These are phyloP conservation scores for Rhododendron henanense DNA, from an alignment of 148 eudicot species.

Conservation along the genomic window DNA sequence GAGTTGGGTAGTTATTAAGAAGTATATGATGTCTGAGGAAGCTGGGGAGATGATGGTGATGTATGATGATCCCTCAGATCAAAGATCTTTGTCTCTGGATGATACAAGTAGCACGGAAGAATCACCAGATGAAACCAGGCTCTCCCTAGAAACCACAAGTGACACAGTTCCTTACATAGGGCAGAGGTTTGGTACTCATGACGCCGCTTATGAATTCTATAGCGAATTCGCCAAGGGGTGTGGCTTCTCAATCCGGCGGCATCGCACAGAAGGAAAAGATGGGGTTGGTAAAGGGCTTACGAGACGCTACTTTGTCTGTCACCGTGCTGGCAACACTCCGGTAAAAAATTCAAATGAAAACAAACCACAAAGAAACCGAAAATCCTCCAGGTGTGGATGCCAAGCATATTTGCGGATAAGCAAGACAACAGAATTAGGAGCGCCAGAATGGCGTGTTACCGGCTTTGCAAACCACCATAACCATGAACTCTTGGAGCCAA, in stretches of 20 bases:
- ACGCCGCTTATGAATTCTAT: conserved; percentile 88
- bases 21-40: conserved; percentile 52
- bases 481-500: conserved; percentile 82
- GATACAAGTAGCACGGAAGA: conserved; percentile 82
- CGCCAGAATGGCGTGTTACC: conserved; percentile 87
- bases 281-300: conserved; percentile 95
- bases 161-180: conserved; percentile 77
- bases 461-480: conserved; percentile 91
- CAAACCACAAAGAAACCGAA: conserved; percentile 84
- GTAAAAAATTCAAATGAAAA: conserved; percentile 55
- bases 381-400: conserved; percentile 95
- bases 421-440: conserved; percentile 62
- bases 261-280: conserved; percentile 93
- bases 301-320: conserved; percentile 93
- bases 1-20: conserved; percentile 13
- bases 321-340: conserved; percentile 94
- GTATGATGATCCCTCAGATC: conserved; percentile 78
- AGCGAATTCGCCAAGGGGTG: conserved; percentile 77
- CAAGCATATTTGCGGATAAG: conserved; percentile 92
- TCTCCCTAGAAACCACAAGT: conserved; percentile 53
- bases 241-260: conserved; percentile 95
- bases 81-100: conserved; percentile 74
- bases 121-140: conserved; percentile 66
- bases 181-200: conserved; percentile 81
- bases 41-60: conserved; percentile 48